These are phyloP conservation scores for Auxenochlorella pyrenoidosa DNA, from an alignment of 139 green algal genomes.

Conservation along the genomic window DNA sequence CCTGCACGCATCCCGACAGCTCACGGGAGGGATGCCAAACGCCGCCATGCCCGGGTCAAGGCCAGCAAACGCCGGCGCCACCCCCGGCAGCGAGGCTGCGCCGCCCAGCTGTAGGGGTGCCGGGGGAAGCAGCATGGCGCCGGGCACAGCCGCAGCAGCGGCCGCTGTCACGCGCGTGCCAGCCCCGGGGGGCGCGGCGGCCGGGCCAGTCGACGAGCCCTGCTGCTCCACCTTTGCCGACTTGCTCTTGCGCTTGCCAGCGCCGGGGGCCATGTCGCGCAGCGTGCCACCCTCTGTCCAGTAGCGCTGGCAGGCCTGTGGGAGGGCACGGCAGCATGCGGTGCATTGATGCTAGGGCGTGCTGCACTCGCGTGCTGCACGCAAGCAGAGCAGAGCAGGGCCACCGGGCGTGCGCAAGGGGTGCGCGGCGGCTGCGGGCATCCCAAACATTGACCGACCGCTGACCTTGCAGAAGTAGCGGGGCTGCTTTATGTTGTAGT, in stretches of 20 bases:
- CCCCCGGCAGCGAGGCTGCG: neutral
- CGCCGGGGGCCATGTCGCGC: constrained; percentile 88
- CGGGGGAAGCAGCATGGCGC: neutral
- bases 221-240: neutral
- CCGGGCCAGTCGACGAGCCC: neutral
- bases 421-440: neutral
- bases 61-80: neutral
- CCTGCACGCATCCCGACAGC: neutral
- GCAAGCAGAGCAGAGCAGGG: neutral
- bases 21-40: constrained; percentile 2
- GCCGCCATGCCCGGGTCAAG: constrained; percentile 2
- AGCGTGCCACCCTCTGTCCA: constrained; percentile 94
- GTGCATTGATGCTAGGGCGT: too few species aligned
- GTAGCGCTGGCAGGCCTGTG: constrained; percentile 87
- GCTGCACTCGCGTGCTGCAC: neutral
- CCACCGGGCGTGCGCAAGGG: too few species aligned
- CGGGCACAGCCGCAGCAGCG: neutral
- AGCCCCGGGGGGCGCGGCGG: neutral
- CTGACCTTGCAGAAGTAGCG: constrained; percentile 89
- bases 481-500: constrained; percentile 97
- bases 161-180: neutral
- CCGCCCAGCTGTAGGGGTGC: too few species aligned
- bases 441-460: neutral
- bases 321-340: neutral
- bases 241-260: constrained; percentile 87